These are phyloP conservation scores for Pleurostoma richardsiae DNA, from an alignment of 2,329 filamentous ascomycete genomes.

Conservation along the genomic window DNA sequence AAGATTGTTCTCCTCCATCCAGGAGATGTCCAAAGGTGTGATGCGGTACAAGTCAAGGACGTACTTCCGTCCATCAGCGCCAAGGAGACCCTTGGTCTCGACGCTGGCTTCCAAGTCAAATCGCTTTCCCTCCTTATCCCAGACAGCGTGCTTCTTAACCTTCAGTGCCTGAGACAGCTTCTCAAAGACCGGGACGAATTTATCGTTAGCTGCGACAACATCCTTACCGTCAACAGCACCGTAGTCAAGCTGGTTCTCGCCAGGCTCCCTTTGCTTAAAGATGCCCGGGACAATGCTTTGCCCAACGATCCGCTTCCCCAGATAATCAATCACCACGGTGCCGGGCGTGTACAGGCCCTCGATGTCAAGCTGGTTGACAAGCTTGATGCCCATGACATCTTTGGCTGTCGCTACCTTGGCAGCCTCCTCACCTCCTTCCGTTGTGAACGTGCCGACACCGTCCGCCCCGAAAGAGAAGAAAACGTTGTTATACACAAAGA, in stretches of 20 bases:
- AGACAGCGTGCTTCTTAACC: constrained; percentile 92
- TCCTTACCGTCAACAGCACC: constrained; percentile 97
- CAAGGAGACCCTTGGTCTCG: constrained; percentile 95
- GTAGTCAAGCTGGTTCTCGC: constrained; percentile 98
- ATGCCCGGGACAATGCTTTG: constrained; percentile 98
- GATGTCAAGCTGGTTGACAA: constrained; percentile 96
- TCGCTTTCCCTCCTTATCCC: constrained; percentile 91
- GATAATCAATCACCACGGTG: constrained; percentile 93
- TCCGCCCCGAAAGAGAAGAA: constrained; percentile 99
- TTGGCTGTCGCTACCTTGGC: constrained; percentile 94
- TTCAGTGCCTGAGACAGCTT: constrained; percentile 87
- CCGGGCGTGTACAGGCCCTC: constrained; percentile 91
- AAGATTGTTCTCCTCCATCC: constrained; percentile 72
- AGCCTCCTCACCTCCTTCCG: constrained; percentile 93
- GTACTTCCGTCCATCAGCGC: constrained; percentile 94
- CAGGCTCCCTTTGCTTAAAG: constrained; percentile 96
- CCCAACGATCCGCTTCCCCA: constrained; percentile 93
- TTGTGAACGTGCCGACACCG: constrained; percentile 93
- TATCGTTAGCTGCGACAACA: constrained; percentile 83
- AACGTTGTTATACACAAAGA: constrained; percentile 99
- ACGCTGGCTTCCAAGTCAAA: constrained; percentile 94
- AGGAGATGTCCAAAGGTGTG: constrained; percentile 83
- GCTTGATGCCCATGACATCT: constrained; percentile 88
- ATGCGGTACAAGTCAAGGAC: constrained; percentile 95
- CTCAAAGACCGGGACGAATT: constrained; percentile 78